phyloP scores from a whole-genome alignment of 495 filamentous ascomycete species.

The Penicillium flavigenum region DNA sequence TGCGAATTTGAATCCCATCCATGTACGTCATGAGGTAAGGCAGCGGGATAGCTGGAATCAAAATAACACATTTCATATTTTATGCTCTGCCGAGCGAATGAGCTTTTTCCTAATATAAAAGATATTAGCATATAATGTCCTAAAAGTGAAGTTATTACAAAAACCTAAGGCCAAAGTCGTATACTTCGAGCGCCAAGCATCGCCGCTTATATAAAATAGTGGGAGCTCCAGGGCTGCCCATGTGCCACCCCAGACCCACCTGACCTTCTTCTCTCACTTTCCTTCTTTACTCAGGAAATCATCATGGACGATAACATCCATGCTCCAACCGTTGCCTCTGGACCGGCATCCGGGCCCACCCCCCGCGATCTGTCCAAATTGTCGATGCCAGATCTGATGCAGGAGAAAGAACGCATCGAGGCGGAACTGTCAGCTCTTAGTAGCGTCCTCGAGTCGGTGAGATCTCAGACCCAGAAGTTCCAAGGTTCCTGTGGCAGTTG shows the following conservation, averaged over 20 bases:
- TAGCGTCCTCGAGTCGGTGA: conserved; percentile 81
- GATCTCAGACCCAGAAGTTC: conserved; percentile 22
- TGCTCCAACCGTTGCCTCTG: conserved; percentile 72
- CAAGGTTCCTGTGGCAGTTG: conserved; percentile 2
- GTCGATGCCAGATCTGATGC: conserved; percentile 62
- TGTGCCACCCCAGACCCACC: conserved; percentile 20
- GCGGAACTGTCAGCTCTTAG: conserved; percentile 80
- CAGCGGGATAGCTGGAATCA: conserved; percentile 24
- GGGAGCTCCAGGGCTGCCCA: neutral
- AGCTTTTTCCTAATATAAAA: neutral
- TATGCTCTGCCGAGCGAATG: too few relatives aligned
- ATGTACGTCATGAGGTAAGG: conserved; percentile 30
- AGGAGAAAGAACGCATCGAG: conserved; percentile 78
- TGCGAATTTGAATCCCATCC: conserved; percentile 31
- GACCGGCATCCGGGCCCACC: conserved; percentile 57
- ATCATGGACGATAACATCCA: conserved; percentile 69
- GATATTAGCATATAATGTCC: neutral
- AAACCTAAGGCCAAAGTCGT: neutral
- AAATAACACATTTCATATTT: conserved; percentile 8
- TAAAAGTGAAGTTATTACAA: neutral
- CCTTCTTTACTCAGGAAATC: conserved; percentile 39
- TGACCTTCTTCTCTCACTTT: conserved; percentile 20
- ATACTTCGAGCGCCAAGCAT: conserved; percentile 19
- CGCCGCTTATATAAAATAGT: conserved; percentile 26
- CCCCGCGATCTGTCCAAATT: conserved; percentile 59